Evolutionary conservation across 2,329 filamentous ascomycete species (phyloP).

Genomic region (Hypoxylon sp.): DNA sequence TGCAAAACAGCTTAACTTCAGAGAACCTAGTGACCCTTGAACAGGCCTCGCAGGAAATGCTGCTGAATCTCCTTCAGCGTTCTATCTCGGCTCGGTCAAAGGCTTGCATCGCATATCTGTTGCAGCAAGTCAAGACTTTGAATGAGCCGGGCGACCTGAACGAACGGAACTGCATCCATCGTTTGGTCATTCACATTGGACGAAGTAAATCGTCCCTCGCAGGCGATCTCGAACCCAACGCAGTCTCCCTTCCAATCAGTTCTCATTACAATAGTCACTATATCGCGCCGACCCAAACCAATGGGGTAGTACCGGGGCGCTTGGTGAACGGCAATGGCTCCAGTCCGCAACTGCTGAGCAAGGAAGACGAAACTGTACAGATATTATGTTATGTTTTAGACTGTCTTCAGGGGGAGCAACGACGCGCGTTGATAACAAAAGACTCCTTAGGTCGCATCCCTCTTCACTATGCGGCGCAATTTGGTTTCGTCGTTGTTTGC

Average conservation of each 20-base stretch:
- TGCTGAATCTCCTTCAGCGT: conserved; percentile 85
- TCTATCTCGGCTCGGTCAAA: conserved; percentile 80
- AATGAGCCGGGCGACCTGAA: conserved; percentile 95
- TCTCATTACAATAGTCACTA: conserved; percentile 77
- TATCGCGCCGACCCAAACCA: conserved; percentile 79
- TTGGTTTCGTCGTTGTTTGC: conserved; percentile 92
- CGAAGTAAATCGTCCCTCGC: conserved; percentile 71
- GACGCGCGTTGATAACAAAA: conserved; percentile 74
- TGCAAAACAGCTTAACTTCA: conserved; percentile 72
- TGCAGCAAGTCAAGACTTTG: conserved; percentile 78
- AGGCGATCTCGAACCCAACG: conserved; percentile 66
- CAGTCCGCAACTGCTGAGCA: conserved; percentile 75
- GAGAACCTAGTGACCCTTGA: conserved; percentile 69
- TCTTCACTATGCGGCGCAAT: conserved; percentile 94
- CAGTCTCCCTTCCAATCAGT: conserved; percentile 65
- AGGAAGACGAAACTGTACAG: conserved; percentile 82
- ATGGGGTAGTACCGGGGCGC: conserved; percentile 74
- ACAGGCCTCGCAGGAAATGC: conserved; percentile 72
- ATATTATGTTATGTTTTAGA: conserved; percentile 76
- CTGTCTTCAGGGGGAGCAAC: conserved; percentile 76
- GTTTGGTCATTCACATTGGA: conserved; percentile 92
- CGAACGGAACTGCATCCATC: conserved; percentile 91
- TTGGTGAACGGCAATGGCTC: conserved; percentile 69
- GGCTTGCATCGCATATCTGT: conserved; percentile 78
- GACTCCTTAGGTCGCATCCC: conserved; percentile 88